phyloP scores from a whole-genome alignment of 495 filamentous ascomycete species.

The Lineolata rhizophorae region DNA sequence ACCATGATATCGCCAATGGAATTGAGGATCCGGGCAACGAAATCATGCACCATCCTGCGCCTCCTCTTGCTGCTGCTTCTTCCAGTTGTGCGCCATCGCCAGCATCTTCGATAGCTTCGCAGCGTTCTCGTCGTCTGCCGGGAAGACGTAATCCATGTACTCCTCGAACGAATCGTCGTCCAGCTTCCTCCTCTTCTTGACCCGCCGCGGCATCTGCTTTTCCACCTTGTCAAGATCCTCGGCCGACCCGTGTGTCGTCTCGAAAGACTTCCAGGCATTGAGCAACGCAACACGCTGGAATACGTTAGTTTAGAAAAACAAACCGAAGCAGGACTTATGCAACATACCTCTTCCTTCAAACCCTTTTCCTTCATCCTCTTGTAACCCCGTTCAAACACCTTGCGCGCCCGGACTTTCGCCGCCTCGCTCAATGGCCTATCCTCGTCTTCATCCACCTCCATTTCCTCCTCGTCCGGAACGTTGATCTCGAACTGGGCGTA shows the following conservation, averaged over 20 bases:
- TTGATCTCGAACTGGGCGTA: slow-evolving; percentile 96
- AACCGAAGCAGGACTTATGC: neutral
- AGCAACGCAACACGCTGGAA: slow-evolving; percentile 65
- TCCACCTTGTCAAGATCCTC: slow-evolving; percentile 70
- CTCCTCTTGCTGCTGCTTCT: slow-evolving; percentile 30
- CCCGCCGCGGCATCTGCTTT: slow-evolving; percentile 77
- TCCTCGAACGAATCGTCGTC: slow-evolving; percentile 95
- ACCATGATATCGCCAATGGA: too few relatives aligned
- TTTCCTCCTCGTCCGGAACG: slow-evolving; percentile 45
- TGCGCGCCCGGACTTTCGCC: slow-evolving; percentile 60
- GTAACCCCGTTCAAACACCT: slow-evolving; percentile 69
- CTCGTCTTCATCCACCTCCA: slow-evolving; percentile 32
- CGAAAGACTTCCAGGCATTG: slow-evolving; percentile 80
- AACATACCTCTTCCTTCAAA: slow-evolving; percentile 64
- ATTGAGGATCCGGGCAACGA: too few relatives aligned
- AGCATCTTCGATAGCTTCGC: slow-evolving; percentile 67
- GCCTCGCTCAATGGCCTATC: slow-evolving; percentile 56
- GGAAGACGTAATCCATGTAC: slow-evolving; percentile 94
- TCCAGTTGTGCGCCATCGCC: slow-evolving; percentile 75
- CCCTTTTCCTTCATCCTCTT: slow-evolving; percentile 79
- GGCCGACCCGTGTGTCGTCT: slow-evolving; percentile 54
- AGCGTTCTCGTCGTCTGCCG: slow-evolving; percentile 77
- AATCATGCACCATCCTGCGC: too few relatives aligned
- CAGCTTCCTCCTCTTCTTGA: slow-evolving; percentile 84
- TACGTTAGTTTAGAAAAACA: too few relatives aligned